These are phyloP conservation scores for Albifimbria verrucaria DNA, from an alignment of 2,329 filamentous ascomycete genomes.

Conservation along the genomic window DNA sequence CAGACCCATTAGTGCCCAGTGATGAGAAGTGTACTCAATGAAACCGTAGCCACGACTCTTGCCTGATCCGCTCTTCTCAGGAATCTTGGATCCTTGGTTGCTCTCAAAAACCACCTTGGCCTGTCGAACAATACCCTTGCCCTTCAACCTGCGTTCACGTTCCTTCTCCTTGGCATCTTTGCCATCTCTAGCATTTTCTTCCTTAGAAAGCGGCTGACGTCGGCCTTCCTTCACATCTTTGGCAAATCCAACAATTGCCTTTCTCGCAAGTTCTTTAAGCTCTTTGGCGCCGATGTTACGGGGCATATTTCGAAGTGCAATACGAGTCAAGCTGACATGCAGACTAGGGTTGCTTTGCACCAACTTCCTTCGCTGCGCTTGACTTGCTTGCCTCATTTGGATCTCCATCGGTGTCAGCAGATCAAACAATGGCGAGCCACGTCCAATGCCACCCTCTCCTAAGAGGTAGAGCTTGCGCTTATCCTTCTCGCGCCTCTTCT, in stretches of 20 bases:
- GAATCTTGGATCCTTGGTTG: slow-evolving; percentile 77
- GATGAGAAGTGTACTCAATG: slow-evolving; percentile 92
- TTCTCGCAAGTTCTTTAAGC: slow-evolving; percentile 83
- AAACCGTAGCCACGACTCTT: slow-evolving; percentile 93
- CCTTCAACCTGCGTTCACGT: slow-evolving; percentile 71
- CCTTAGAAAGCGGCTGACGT: slow-evolving; percentile 78
- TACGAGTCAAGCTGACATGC: slow-evolving; percentile 82
- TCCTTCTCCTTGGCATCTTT: slow-evolving; percentile 80
- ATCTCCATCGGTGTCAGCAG: slow-evolving; percentile 75
- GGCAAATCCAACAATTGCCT: slow-evolving; percentile 93
- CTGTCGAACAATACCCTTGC: slow-evolving; percentile 84
- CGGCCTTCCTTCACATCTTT: slow-evolving; percentile 78
- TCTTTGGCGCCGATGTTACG: slow-evolving; percentile 79
- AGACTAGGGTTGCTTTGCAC: slow-evolving; percentile 89
- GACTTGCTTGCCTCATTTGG: slow-evolving; percentile 83
- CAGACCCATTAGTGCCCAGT: slow-evolving; percentile 91
- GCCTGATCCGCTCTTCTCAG: slow-evolving; percentile 72
- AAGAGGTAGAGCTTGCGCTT: slow-evolving; percentile 88
- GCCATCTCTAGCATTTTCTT: slow-evolving; percentile 78
- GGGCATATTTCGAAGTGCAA: slow-evolving; percentile 89
- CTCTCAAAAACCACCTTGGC: slow-evolving; percentile 95
- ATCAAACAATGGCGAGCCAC: slow-evolving; percentile 73
- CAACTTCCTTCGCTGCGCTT: slow-evolving; percentile 81
- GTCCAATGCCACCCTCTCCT: slow-evolving; percentile 76
- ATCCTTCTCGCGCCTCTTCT: slow-evolving; percentile 69